A percentile compares a stretch with the other conserved stretches of the same genome.
phyloP scores from a whole-genome alignment of 176 grass and related monocot species.

The Phragmites australis region DNA sequence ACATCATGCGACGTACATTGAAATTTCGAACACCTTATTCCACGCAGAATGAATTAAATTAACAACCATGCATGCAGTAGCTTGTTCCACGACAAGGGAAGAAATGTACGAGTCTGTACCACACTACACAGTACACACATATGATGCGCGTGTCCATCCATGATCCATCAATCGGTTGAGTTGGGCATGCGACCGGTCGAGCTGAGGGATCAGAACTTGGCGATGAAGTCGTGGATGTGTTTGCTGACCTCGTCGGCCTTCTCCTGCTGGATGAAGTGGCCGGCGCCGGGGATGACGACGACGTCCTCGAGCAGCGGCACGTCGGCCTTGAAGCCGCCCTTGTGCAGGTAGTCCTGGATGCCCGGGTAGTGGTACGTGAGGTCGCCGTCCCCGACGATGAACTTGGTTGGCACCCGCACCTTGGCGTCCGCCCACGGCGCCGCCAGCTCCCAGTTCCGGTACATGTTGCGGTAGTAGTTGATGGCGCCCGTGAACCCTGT shows the following conservation, averaged over 20 bases:
- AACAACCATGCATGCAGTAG: no score
- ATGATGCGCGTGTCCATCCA: no score
- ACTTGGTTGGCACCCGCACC: constrained; percentile 45
- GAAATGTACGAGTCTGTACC: no score
- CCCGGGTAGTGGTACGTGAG: constrained; percentile 46
- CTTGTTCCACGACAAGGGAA: no score
- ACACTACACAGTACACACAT: no score
- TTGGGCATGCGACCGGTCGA: not conserved
- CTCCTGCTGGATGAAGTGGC: constrained; percentile 56
- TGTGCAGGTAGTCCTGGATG: constrained; percentile 56
- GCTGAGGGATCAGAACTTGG: constrained; percentile 25
- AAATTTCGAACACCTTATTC: no score
- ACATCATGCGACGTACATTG: no score
- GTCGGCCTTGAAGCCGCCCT: constrained; percentile 42
- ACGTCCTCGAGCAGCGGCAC: constrained; percentile 42
- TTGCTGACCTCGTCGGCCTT: constrained; percentile 47
- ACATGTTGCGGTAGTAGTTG: constrained; percentile 65
- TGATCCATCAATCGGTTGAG: not conserved
- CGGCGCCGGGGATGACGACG: constrained; percentile 53
- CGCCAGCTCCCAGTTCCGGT: constrained; percentile 59
- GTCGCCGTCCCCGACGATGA: constrained; percentile 55
- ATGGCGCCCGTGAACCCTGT: constrained; percentile 49
- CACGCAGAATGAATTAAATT: no score
- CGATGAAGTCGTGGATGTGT: constrained; percentile 44
- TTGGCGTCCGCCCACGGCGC: constrained; percentile 54